A percentile compares a stretch with the other conserved stretches of the same genome.
These are phyloP conservation scores for Eremothecium gossypii DNA, from an alignment of 1,139 yeast species.

Conservation along the genomic window DNA sequence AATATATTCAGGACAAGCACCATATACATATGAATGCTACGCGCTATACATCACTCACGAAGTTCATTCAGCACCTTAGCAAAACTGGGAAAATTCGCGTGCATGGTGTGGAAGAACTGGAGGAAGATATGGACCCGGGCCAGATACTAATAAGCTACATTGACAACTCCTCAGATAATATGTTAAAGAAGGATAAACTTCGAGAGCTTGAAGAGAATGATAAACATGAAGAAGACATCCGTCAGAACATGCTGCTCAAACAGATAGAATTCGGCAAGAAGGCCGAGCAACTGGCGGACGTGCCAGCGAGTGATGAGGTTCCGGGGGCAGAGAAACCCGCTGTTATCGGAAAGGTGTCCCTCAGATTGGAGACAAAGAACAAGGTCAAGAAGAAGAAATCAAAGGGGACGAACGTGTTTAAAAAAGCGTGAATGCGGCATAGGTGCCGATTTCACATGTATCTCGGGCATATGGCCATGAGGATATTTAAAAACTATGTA, in stretches of 20 bases:
- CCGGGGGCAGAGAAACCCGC: neutral
- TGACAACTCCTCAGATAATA: conserved; percentile 41
- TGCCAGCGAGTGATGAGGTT: neutral
- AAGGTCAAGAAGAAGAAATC: conserved; percentile 12
- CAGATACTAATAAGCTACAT: conserved; percentile 43
- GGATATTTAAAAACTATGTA: neutral
- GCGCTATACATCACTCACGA: conserved; percentile 61
- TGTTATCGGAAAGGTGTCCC: conserved; percentile 5
- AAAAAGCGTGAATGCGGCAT: neutral
- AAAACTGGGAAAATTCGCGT: conserved; percentile 51
- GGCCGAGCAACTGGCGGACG: neutral
- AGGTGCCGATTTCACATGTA: neutral
- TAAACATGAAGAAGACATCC: conserved; percentile 38
- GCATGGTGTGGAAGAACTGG: conserved; percentile 36
- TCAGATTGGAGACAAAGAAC: conserved; percentile 5
- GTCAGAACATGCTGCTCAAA: conserved; percentile 36
- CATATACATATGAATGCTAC: conserved; percentile 92
- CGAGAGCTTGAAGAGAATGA: conserved; percentile 32
- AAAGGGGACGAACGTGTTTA: neutral
- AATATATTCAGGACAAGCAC: conserved; percentile 66
- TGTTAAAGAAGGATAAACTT: conserved; percentile 32
- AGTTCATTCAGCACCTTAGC: conserved; percentile 60
- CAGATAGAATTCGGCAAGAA: conserved; percentile 37
- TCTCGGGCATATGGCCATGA: neutral
- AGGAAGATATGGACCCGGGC: conserved; percentile 23